Evolutionary conservation across 1,284 basidiomycete species (phyloP), one percentile per base, ranked within the genome.

Genomic region (Singerocomus inundabilis): DNA sequence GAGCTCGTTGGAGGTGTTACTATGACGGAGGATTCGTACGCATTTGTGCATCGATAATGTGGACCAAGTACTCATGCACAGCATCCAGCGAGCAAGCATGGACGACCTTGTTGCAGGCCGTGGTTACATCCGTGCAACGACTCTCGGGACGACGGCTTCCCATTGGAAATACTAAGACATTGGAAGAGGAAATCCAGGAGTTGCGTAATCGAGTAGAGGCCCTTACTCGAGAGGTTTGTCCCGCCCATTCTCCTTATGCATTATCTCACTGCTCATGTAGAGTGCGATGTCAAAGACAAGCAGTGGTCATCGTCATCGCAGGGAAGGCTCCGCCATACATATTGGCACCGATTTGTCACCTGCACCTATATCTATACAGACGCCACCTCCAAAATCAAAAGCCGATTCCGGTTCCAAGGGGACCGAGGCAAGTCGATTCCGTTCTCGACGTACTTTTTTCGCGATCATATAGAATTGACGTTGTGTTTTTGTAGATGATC

Each of bases 1-100:
- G 80, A 76, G 42, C 89, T 93, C 54, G 73, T 88, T n/a, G 81
- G 60, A 75, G 88, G 16, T 78, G 84, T 57, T 75, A 80, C 56
- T 72, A 85, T 12, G 13, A 80, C 73, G 48, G 78, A 83, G 32
- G 87, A 91, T 72, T 88, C 85, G 61, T 56, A 72, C 55, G 48
- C 38, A 21, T 18, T 35, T 26, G 44, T 29, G 21, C 16, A 5
- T 35, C 6, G 11, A 18, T 16, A 2, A 26, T 47, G 6, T 16
- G 2, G 2, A 10, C 25, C 8, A 29, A 15, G 41, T 29, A 29
- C 46, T 59, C 13, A 59, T 30, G 15, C 2, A 2, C 13, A 10
- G 1, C 31, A 12, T 47, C 6, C n/a, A 63, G 62, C 11, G 58
- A 62, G 26, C 39, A 49, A 33, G 56, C 56, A n/a, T 64, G 53